Conservation (phyloP, 495 filamentous ascomycete species). For the Annulohypoxylon bovei region DNA sequence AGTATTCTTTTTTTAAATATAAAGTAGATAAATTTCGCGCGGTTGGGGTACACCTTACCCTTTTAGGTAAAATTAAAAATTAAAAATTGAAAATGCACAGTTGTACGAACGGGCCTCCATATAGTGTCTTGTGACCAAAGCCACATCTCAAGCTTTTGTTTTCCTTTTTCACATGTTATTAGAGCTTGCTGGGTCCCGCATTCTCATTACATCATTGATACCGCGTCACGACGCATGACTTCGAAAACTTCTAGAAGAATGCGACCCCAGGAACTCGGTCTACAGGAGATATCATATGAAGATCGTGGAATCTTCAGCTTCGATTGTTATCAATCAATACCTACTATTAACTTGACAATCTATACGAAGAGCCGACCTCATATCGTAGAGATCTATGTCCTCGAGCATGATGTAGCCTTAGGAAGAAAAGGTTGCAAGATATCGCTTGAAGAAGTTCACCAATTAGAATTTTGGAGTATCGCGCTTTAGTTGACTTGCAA, state of each 20-base stretch:
- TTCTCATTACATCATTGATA: constrained; percentile 28
- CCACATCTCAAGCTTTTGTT: constrained; percentile 4
- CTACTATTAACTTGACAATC: neutral
- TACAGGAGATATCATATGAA: constrained; percentile 6
- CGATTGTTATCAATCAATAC: neutral
- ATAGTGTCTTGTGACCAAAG: constrained; percentile 11
- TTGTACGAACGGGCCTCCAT: no score
- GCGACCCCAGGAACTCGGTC: constrained; percentile 7
- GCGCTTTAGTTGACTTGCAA: neutral
- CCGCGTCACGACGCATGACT: constrained; percentile 7
- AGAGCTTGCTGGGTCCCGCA: neutral
- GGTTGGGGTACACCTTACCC: no score
- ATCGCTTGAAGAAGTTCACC: neutral
- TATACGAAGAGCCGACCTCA: neutral
- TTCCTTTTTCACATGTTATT: constrained; percentile 32
- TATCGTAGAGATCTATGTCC: neutral
- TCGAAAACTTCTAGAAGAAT: constrained; percentile 16
- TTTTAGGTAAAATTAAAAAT: no score
- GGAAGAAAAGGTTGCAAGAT: neutral
- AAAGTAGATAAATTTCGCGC: no score
- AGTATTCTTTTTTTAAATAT: no score
- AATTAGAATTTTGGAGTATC: neutral
- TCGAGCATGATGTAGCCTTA: neutral
- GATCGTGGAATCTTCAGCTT: neutral
- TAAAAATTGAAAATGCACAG: no score